Base-by-base conservation (phyloP, 1,284 basidiomycete genomes). In the Agroathelia rolfsii region DNA sequence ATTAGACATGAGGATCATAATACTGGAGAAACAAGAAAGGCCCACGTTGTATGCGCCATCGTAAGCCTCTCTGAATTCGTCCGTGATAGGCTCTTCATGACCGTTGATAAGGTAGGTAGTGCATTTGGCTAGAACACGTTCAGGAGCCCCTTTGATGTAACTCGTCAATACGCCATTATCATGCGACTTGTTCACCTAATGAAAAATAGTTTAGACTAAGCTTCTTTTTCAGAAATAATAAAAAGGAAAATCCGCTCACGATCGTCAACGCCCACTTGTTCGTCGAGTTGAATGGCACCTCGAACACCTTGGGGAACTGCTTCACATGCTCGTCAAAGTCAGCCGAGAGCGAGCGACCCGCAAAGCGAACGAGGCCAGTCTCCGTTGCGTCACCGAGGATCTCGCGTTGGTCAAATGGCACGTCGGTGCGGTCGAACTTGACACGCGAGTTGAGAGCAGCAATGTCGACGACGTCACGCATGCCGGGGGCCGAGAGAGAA, bases 241-340 rank as follows among this genome's bases (percentile, higher is more conserved):
- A 10, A 28, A 28, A 35, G 22, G 32, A 14, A 19, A 11, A 21
- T 14, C 22, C 21, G 58, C 71, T 49, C 36, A 77, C 75, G 22
- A 78, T 74, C 24, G 74, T 72, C 36, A 79, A 48, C 8, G 76
- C 76, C 75, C 75, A 79, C 55, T 80, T 80, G 47, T 78, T 78
- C 8, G 68, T 70, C 10, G 75, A 75, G 47, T 80, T 80, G 58
- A 80, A 80, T 17, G 76, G 76, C 9, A 80, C 71, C 53, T 77
- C 74, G 41, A 78, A 80, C 10, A 71, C 68, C 46, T 76, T 76
- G 4, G 66, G 59, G 43, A 64, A 56, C 17, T 52, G 53, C 53
- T 66, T 68, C 39, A 67, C 50, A 40, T 72, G 63, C 10, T 43
- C 58, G 43, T 79, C 76, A 38, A 74, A 78, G 36, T 68, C 62